A percentile compares a stretch with the other conserved stretches of the same genome.
Conservation (phyloP, 208 protist genomes). For the Wallacemonas collosoma region DNA sequence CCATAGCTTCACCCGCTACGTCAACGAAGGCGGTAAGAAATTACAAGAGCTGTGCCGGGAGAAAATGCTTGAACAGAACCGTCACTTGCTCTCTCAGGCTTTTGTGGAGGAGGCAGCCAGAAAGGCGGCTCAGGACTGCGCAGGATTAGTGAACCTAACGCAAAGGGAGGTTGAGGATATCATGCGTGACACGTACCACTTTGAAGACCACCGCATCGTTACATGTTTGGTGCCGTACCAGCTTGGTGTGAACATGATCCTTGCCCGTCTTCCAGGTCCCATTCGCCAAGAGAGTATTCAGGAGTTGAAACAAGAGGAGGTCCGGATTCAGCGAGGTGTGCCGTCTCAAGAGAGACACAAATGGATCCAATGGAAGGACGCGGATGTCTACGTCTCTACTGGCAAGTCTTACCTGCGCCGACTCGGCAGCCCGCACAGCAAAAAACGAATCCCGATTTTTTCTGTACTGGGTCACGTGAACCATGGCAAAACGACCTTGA, state of each 20-base stretch:
- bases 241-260: slow-evolving; percentile 78
- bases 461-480: slow-evolving; percentile 82
- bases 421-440: slow-evolving; percentile 25
- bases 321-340: background rate
- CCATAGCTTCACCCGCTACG: slow-evolving; percentile 61
- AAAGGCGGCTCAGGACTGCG: slow-evolving; percentile 37
- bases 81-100: slow-evolving; percentile 36
- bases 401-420: slow-evolving; percentile 61
- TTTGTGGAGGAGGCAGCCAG: slow-evolving; percentile 37
- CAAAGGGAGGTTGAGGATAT: slow-evolving; percentile 65
- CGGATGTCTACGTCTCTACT: slow-evolving; percentile 81
- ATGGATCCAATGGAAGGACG: slow-evolving; percentile 80
- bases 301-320: slow-evolving; percentile 68
- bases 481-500: slow-evolving; percentile 91
- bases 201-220: slow-evolving; percentile 59
- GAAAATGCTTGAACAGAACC: slow-evolving; percentile 24
- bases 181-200: slow-evolving; percentile 59
- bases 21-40: slow-evolving; percentile 34
- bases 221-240: slow-evolving; percentile 92
- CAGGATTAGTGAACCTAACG: slow-evolving; percentile 43
- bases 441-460: slow-evolving; percentile 70
- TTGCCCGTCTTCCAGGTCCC: slow-evolving; percentile 59
- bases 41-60: slow-evolving; percentile 46
- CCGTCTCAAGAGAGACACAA: slow-evolving; percentile 19
- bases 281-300: slow-evolving; percentile 41